These are phyloP conservation scores for Metroxylon sagu DNA, from an alignment of 176 grass and related monocot species.

Conservation along the genomic window DNA sequence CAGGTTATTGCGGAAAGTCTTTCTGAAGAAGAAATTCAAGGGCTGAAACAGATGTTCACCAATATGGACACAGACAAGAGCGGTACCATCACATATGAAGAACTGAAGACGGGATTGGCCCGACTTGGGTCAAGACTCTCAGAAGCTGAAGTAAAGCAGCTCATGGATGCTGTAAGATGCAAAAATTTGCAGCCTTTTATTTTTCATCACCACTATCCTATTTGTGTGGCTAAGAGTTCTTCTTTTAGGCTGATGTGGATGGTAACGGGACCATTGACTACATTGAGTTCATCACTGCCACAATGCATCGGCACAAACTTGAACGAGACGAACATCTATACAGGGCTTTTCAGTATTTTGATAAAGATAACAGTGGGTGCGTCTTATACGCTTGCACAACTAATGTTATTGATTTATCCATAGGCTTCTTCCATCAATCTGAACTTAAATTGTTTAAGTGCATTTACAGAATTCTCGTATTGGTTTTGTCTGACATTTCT, in stretches of 20 bases:
- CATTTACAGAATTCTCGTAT: background rate
- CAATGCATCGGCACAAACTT: slow-evolving; percentile 87
- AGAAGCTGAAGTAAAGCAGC: slow-evolving; percentile 94
- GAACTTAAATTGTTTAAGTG: too few relatives aligned
- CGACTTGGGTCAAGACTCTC: slow-evolving; percentile 84
- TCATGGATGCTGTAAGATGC: slow-evolving; percentile 84
- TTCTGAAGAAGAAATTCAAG: slow-evolving; percentile 94
- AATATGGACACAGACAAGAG: slow-evolving; percentile 95
- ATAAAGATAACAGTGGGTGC: slow-evolving; percentile 92
- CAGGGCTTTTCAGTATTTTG: slow-evolving; percentile 90
- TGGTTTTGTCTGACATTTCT: slow-evolving; percentile 11
- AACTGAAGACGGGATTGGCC: slow-evolving; percentile 84
- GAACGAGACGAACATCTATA: slow-evolving; percentile 90
- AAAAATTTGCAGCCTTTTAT: slow-evolving; percentile 16
- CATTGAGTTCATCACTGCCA: slow-evolving; percentile 97
- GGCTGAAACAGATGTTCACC: slow-evolving; percentile 93
- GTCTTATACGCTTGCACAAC: background rate
- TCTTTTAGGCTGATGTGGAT: slow-evolving; percentile 85
- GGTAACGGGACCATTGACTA: slow-evolving; percentile 98
- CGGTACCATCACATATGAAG: slow-evolving; percentile 93
- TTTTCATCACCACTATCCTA: slow-evolving; percentile 4
- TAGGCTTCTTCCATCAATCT: too few relatives aligned
- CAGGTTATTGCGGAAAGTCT: slow-evolving; percentile 96
- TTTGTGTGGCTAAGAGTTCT: background rate
- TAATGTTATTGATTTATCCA: too few relatives aligned